A percentile compares a stretch with the other conserved stretches of the same genome.
phyloP scores from a whole-genome alignment of 805 yeast species.

The Candida vaughaniae region DNA sequence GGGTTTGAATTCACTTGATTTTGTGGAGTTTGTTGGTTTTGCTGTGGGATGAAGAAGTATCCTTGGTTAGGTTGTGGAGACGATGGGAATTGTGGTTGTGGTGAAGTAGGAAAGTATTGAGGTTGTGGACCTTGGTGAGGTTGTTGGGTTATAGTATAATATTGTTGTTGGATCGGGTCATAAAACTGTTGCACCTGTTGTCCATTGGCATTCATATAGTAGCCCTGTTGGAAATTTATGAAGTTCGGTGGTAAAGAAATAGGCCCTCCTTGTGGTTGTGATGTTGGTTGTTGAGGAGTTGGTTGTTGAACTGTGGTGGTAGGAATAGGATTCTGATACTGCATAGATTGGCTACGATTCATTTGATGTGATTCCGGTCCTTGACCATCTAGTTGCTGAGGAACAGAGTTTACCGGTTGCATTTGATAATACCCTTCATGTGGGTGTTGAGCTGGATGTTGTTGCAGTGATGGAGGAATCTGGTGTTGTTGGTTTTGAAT shows the following conservation, averaged over 20 bases:
- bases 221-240: slow-evolving; percentile 17
- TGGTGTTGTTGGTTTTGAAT: background rate
- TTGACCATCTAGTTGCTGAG: background rate
- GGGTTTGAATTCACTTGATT: background rate
- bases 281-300: slow-evolving; percentile 8
- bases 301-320: slow-evolving; percentile 7
- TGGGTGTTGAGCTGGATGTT: background rate
- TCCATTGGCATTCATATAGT: slow-evolving; percentile 21
- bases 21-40: slow-evolving; percentile 1
- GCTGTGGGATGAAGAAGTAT: slow-evolving; percentile 5
- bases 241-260: slow-evolving; percentile 13
- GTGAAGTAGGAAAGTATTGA: slow-evolving; percentile 39
- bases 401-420: background rate
- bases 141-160: slow-evolving; percentile 38
- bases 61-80: slow-evolving; percentile 18
- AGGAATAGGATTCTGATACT: slow-evolving; percentile 3
- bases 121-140: slow-evolving; percentile 31
- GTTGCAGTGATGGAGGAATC: slow-evolving; percentile 8
- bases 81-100: slow-evolving; percentile 22
- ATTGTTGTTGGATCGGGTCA: slow-evolving; percentile 46
- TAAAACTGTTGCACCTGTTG: slow-evolving; percentile 41
- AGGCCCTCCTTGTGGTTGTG: slow-evolving; percentile 12
- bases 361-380: background rate
- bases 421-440: background rate
- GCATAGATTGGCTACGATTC: background rate